These are phyloP conservation scores for Alternaria viburni DNA, from an alignment of 2,329 filamentous ascomycete genomes.

Conservation along the genomic window DNA sequence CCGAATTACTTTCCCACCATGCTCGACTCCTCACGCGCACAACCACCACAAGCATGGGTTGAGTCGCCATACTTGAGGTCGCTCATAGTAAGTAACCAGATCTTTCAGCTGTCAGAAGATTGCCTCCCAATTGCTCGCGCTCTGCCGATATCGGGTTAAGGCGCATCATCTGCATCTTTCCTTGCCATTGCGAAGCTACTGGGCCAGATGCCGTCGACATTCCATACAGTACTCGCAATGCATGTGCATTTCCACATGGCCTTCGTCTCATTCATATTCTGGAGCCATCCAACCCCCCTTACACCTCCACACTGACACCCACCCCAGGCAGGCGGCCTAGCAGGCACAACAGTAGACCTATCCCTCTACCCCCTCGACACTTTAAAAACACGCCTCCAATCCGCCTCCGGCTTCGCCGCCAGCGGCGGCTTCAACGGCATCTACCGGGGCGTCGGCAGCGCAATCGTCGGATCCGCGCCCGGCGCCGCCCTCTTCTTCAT, in stretches of 20 bases:
- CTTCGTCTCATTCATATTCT: too few relatives aligned
- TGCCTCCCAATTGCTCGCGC: not conserved
- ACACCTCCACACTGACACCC: not conserved
- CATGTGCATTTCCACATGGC: too few relatives aligned
- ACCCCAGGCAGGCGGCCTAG: conserved; percentile 78
- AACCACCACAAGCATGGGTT: conserved; percentile 39
- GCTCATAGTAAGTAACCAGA: conserved; percentile 48
- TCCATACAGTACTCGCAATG: too few relatives aligned
- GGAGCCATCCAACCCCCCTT: too few relatives aligned
- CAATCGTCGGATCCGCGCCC: conserved; percentile 88
- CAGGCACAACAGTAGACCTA: conserved; percentile 94
- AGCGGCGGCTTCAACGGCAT: conserved; percentile 89
- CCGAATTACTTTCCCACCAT: conserved; percentile 24
- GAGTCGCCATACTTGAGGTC: conserved; percentile 58
- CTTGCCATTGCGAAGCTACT: too few relatives aligned
- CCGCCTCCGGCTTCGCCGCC: conserved; percentile 75
- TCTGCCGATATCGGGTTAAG: too few relatives aligned
- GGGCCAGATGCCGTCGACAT: too few relatives aligned
- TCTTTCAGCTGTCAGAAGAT: not conserved
- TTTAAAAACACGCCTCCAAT: conserved; percentile 96
- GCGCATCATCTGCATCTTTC: too few relatives aligned
- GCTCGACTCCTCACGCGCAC: conserved; percentile 32
- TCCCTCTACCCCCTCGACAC: conserved; percentile 98
- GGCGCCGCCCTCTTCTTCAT: conserved; percentile 97
- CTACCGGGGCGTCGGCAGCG: conserved; percentile 89